phyloP scores from a whole-genome alignment of 768 basidiomycete genomes.

The Auricularia heimuer region DNA sequence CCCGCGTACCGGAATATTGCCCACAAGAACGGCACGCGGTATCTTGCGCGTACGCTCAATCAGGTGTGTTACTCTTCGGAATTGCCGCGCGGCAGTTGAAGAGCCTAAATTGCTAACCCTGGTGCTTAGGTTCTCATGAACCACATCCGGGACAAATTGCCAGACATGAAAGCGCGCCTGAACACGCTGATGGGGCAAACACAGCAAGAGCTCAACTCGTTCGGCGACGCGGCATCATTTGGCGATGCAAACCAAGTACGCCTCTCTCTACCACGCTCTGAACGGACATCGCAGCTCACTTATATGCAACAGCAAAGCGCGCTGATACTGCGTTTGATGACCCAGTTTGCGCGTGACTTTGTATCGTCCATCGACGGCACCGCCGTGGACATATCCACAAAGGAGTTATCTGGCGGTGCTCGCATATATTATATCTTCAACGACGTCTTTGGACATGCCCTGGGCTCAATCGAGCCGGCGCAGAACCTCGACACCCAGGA shows the following conservation, averaged over 20 bases:
- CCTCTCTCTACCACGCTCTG: slow-evolving; percentile 8
- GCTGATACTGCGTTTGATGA: slow-evolving; percentile 92
- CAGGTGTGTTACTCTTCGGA: slow-evolving; percentile 42
- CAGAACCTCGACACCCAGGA: slow-evolving; percentile 87
- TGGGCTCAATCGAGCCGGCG: slow-evolving; percentile 83
- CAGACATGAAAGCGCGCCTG: slow-evolving; percentile 97
- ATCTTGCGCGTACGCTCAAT: slow-evolving; percentile 86
- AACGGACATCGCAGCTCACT: not conserved
- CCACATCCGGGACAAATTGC: slow-evolving; percentile 96
- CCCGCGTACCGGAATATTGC: slow-evolving; percentile 90
- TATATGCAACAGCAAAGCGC: slow-evolving; percentile 55
- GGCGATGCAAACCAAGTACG: slow-evolving; percentile 67
- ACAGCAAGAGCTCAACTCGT: slow-evolving; percentile 94
- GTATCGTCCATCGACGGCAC: slow-evolving; percentile 96
- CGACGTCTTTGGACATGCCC: slow-evolving; percentile 90
- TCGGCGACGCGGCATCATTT: slow-evolving; percentile 86
- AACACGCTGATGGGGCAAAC: slow-evolving; percentile 99
- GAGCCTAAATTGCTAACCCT: slow-evolving; percentile 21
- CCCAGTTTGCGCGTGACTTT: slow-evolving; percentile 95
- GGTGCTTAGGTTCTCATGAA: slow-evolving; percentile 62
- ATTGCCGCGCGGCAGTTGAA: not conserved
- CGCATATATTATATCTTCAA: slow-evolving; percentile 99
- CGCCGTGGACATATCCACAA: slow-evolving; percentile 91
- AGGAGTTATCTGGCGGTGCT: slow-evolving; percentile 95
- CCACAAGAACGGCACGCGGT: slow-evolving; percentile 95